phyloP scores from a whole-genome alignment of 2,329 filamentous ascomycete genomes.

The Aureobasidium sp. region DNA sequence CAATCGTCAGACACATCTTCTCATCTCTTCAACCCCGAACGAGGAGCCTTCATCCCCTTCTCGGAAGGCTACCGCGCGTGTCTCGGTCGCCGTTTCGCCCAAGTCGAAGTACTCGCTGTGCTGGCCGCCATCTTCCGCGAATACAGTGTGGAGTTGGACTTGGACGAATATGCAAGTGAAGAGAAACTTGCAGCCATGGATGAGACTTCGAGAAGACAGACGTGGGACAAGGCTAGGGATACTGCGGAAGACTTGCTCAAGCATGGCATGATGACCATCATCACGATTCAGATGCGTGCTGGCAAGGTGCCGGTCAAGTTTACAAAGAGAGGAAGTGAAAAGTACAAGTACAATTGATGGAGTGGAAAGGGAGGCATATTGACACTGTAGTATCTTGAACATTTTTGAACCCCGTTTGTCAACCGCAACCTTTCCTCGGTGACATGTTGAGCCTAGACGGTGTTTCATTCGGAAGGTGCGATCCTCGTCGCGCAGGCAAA shows the following conservation, averaged over 20 bases:
- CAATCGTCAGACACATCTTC: conserved; percentile 52
- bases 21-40: conserved; percentile 51
- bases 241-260: conserved; percentile 48
- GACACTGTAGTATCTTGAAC: background rate
- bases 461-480: no score
- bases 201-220: conserved; percentile 43
- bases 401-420: background rate
- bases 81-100: conserved; percentile 50
- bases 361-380: no score
- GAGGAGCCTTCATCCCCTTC: conserved; percentile 51
- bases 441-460: no score
- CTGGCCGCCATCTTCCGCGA: conserved; percentile 47
- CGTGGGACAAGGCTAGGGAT: conserved; percentile 57
- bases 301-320: conserved; percentile 59
- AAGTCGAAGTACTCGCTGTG: conserved; percentile 50
- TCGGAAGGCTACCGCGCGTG: conserved; percentile 50
- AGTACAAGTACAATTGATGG: conserved; percentile 41
- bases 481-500: background rate
- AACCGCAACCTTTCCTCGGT: background rate
- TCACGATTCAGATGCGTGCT: conserved; percentile 66
- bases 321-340: conserved; percentile 62
- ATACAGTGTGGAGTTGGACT: conserved; percentile 64
- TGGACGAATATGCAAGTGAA: conserved; percentile 38
- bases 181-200: conserved; percentile 50
- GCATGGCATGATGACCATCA: conserved; percentile 51